Conservation (phyloP, 2,329 filamentous ascomycete species). For the Claviceps paspali region DNA sequence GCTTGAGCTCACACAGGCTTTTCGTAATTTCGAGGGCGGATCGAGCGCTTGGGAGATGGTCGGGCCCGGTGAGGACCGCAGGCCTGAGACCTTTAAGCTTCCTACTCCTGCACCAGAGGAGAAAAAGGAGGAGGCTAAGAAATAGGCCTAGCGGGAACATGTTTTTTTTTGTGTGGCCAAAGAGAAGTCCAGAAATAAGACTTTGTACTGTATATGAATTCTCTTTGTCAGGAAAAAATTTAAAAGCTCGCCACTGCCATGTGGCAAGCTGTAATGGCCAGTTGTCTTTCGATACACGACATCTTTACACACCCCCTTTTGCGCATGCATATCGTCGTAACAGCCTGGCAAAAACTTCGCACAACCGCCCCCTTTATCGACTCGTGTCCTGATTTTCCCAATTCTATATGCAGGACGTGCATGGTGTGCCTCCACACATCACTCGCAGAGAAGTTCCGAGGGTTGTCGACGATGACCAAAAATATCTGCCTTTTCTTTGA, state of each 20-base stretch:
- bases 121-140: conserved; percentile 82
- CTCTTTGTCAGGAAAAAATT: conserved; percentile 2
- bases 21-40: conserved; percentile 94
- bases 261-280: not conserved
- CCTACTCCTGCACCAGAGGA: conserved; percentile 92
- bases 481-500: not conserved
- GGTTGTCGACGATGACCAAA: not conserved
- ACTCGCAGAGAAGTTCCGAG: not conserved
- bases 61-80: conserved; percentile 57
- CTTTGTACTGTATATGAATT: conserved; percentile 7
- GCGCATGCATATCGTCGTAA: not conserved
- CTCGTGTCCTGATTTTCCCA: not conserved
- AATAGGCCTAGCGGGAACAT: conserved; percentile 42
- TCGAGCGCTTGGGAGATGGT: conserved; percentile 55
- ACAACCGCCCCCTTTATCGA: not conserved
- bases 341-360: not conserved
- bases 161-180: not conserved
- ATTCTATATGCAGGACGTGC: not conserved
- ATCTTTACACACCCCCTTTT: not conserved
- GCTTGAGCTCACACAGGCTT: conserved; percentile 92
- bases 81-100: conserved; percentile 79
- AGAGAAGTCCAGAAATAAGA: not conserved
- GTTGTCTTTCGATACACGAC: not conserved
- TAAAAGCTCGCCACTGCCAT: conserved; percentile 1
- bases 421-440: not conserved